Conservation (phyloP, 352 stramenopile species). For the Lagenidium giganteum region DNA sequence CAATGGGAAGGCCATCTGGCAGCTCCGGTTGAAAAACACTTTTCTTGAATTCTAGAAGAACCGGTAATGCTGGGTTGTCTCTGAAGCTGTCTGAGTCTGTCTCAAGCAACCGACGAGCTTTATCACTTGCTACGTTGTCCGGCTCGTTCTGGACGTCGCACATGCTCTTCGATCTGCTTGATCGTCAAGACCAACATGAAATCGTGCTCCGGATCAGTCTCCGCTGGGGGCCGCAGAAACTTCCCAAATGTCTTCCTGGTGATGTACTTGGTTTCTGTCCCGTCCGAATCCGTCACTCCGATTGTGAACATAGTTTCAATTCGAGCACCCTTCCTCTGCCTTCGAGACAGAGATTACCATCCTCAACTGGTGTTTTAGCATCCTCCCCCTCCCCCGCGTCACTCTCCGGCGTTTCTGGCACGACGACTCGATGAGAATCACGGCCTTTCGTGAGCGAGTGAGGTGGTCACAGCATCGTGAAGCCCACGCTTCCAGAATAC, state of each 20-base stretch:
- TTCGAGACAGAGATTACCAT: slow-evolving; percentile 2
- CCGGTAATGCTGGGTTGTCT: background rate
- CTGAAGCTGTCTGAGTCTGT: slow-evolving; percentile 7
- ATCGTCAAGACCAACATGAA: slow-evolving; percentile 14
- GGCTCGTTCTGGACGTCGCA: background rate
- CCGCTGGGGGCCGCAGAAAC: slow-evolving; percentile 9
- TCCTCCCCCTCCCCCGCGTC: background rate
- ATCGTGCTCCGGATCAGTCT: slow-evolving; percentile 2
- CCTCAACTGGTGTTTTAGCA: slow-evolving; percentile 5
- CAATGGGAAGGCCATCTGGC: slow-evolving; percentile 1
- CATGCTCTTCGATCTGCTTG: slow-evolving; percentile 5
- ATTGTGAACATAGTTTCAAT: slow-evolving; percentile 10
- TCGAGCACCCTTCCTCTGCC: slow-evolving; percentile 8
- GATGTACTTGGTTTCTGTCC: slow-evolving; percentile 17
- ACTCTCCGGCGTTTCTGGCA: too few relatives aligned
- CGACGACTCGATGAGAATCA: too few relatives aligned
- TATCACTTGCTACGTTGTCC: slow-evolving; percentile 4
- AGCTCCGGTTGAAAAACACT: slow-evolving; percentile 2
- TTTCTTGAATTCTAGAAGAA: slow-evolving; percentile 6
- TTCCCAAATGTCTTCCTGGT: slow-evolving; percentile 15
- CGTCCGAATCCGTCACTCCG: too few relatives aligned
- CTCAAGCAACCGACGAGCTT: slow-evolving; percentile 5
- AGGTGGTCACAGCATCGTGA: too few relatives aligned
- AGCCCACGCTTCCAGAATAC: too few relatives aligned
- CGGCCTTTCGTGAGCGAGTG: slow-evolving; percentile 8